Percentiles rank a stretch among this genome's conserved stretches.
Evolutionary conservation across 257 asterid species (phyloP).

Genomic region (Linaria vulgaris): DNA sequence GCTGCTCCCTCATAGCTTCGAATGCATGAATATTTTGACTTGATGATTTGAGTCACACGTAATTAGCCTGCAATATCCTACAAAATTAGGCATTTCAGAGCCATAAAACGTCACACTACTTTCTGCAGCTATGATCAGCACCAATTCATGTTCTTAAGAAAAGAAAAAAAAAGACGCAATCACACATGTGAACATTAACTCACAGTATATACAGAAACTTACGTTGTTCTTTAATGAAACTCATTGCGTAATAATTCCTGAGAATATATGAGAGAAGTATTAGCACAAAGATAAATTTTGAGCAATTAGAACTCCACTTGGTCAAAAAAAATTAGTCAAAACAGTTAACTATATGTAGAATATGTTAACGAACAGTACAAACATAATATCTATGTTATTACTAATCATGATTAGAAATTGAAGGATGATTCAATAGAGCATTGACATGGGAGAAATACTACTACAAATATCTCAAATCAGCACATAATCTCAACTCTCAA

Average conservation of each 20-base stretch:
- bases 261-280: conserved; percentile 28
- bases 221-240: conserved; percentile 58
- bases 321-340: too few relatives aligned
- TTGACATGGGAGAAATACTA: conserved; percentile 35
- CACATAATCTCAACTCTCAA: too few relatives aligned
- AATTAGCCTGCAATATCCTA: conserved; percentile 69
- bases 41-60: conserved; percentile 60
- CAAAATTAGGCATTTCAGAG: conserved; percentile 19
- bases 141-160: neutral
- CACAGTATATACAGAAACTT: conserved; percentile 26
- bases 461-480: conserved; percentile 15
- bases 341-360: too few relatives aligned
- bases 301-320: too few relatives aligned
- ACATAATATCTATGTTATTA: neutral
- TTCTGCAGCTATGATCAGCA: conserved; percentile 6
- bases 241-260: conserved; percentile 70
- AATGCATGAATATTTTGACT: conserved; percentile 80
- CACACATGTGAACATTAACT: too few relatives aligned
- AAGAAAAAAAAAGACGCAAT: too few relatives aligned
- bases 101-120: conserved; percentile 15
- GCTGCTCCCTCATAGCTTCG: conserved; percentile 72
- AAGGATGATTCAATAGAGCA: conserved; percentile 6
- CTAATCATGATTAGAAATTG: neutral
- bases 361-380: too few relatives aligned
- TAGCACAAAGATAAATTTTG: neutral